phyloP scores from a whole-genome alignment of 2,329 filamentous ascomycete species.

The Botrytis pseudocinerea region DNA sequence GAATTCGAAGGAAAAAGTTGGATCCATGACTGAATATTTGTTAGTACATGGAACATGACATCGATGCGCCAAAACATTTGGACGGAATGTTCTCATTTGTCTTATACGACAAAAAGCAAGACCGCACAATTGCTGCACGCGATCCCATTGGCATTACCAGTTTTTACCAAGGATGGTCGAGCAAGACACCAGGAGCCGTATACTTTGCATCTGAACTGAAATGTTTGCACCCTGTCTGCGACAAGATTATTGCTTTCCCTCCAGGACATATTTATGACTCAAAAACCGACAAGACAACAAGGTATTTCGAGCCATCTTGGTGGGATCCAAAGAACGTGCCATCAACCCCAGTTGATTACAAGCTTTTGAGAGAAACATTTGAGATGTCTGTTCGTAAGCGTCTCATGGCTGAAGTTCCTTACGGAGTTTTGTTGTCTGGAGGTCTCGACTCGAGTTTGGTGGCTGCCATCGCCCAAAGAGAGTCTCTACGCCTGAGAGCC shows the following conservation, averaged over 20 bases:
- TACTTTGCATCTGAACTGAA: slow-evolving; percentile 99
- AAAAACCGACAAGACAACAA: slow-evolving; percentile 77
- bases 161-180: slow-evolving; percentile 93
- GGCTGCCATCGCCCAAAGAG: slow-evolving; percentile 91
- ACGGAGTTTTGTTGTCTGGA: slow-evolving; percentile 92
- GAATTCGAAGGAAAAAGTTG: slow-evolving; percentile 13
- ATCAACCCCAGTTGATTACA: slow-evolving; percentile 78
- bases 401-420: slow-evolving; percentile 98
- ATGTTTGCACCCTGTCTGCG: slow-evolving; percentile 87
- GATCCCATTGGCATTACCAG: slow-evolving; percentile 97
- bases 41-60: slow-evolving; percentile 87
- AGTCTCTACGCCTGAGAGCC: slow-evolving; percentile 76
- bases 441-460: slow-evolving; percentile 95
- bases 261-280: slow-evolving; percentile 97
- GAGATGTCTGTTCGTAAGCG: slow-evolving; percentile 94
- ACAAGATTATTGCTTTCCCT: slow-evolving; percentile 91
- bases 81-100: slow-evolving; percentile 99
- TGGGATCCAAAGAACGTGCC: slow-evolving; percentile 82
- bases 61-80: slow-evolving; percentile 88
- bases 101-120: slow-evolving; percentile 90
- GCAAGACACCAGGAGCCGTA: slow-evolving; percentile 75
- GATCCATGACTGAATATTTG: slow-evolving; percentile 24
- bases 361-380: slow-evolving; percentile 74
- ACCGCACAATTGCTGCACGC: slow-evolving; percentile 89
- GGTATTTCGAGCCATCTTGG: slow-evolving; percentile 93